phyloP scores from a whole-genome alignment of 495 filamentous ascomycete species.

The Penicillium nucicola region DNA sequence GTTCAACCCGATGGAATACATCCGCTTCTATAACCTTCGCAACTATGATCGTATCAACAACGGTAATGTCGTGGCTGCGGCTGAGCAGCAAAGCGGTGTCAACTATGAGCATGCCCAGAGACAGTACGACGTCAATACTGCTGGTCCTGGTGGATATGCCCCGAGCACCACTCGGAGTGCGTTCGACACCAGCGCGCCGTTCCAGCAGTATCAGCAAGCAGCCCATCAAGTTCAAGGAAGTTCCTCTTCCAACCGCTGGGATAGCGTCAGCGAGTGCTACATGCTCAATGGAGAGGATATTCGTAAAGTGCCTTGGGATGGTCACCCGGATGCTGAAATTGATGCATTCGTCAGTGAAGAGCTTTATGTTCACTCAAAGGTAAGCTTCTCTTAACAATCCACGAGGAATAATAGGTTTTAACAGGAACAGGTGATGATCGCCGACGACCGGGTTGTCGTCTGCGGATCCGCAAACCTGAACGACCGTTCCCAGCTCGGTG shows the following conservation, averaged over 20 bases:
- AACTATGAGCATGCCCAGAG: slow-evolving; percentile 67
- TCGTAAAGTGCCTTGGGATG: slow-evolving; percentile 73
- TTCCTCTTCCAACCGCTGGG: slow-evolving; percentile 53
- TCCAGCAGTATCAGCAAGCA: slow-evolving; percentile 65
- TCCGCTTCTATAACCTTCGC: slow-evolving; percentile 92
- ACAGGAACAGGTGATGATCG: slow-evolving; percentile 67
- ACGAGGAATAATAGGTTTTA: slow-evolving; percentile 4
- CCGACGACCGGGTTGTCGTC: slow-evolving; percentile 85
- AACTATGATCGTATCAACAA: slow-evolving; percentile 90
- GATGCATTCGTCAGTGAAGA: slow-evolving; percentile 89
- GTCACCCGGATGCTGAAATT: slow-evolving; percentile 67
- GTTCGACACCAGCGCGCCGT: slow-evolving; percentile 43
- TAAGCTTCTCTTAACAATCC: slow-evolving; percentile 20
- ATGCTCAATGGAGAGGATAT: slow-evolving; percentile 81
- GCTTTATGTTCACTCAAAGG: slow-evolving; percentile 91
- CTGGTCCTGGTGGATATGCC: slow-evolving; percentile 35
- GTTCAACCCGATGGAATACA: slow-evolving; percentile 73
- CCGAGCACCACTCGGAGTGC: slow-evolving; percentile 32
- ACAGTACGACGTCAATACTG: slow-evolving; percentile 57
- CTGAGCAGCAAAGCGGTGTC: slow-evolving; percentile 66
- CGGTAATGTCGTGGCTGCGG: slow-evolving; percentile 58
- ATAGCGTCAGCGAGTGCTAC: slow-evolving; percentile 76
- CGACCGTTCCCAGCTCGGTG: slow-evolving; percentile 87
- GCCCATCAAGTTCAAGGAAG: slow-evolving; percentile 41
- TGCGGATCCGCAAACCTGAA: slow-evolving; percentile 93